These are phyloP conservation scores for Trichoderma oligosporum DNA, from an alignment of 2,329 filamentous ascomycete species.

Conservation along the genomic window DNA sequence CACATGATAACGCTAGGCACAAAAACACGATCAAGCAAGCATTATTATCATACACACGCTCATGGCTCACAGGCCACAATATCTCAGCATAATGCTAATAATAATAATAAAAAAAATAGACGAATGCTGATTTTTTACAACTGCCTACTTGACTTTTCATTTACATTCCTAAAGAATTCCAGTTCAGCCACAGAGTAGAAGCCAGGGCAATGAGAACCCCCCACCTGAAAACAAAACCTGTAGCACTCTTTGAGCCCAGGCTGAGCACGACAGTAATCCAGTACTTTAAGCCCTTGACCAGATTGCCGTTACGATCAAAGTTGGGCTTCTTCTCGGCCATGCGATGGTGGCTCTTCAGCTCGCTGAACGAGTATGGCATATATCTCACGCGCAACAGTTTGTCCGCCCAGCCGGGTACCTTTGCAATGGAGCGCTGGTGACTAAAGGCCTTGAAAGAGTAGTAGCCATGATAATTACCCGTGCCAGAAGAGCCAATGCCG, in stretches of 20 bases:
- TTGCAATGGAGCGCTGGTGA: constrained; percentile 38
- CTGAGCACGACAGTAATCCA: constrained; percentile 50
- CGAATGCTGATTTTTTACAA: too few species aligned
- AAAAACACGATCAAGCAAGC: too few species aligned
- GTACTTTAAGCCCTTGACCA: constrained; percentile 49
- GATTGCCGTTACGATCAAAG: constrained; percentile 59
- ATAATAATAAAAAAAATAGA: too few species aligned
- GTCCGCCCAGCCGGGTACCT: constrained; percentile 38
- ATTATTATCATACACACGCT: too few species aligned
- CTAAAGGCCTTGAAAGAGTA: constrained; percentile 45
- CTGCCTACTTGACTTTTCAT: neutral
- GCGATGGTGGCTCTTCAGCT: constrained; percentile 44
- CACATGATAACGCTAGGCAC: too few species aligned
- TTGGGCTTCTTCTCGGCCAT: constrained; percentile 48
- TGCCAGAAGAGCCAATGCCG: constrained; percentile 47
- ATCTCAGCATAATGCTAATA: too few species aligned
- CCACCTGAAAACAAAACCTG: constrained; percentile 53
- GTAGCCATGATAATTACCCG: constrained; percentile 47
- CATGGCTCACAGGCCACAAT: too few species aligned
- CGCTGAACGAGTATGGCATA: constrained; percentile 53
- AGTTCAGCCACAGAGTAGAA: constrained; percentile 35
- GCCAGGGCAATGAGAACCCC: constrained; percentile 39
- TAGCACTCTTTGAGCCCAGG: constrained; percentile 48
- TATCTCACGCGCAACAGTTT: constrained; percentile 63
- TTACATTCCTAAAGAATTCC: constrained; percentile 33